Base-by-base conservation (phyloP, 2,329 filamentous ascomycete genomes). In the Myriosclerotinia duriaeana region DNA sequence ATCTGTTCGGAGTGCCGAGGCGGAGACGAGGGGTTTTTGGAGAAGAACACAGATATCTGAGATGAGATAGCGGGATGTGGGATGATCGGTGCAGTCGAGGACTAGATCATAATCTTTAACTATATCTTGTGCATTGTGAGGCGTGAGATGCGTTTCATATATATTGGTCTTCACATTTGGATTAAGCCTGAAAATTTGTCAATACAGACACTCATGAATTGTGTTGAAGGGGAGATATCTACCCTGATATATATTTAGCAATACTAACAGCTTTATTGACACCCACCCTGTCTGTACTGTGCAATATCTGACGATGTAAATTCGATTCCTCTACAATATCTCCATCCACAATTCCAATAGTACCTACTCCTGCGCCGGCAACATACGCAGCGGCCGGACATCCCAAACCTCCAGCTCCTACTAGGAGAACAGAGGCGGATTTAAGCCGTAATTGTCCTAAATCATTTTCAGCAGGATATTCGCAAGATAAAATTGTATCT, bases 81-180 rank as follows among this genome's bases (percentile, higher is more conserved):
- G 94, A 71, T 94, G 93, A 78, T 99, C 95, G 12, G 94, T 98
- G 77, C 95, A 99, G 78, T 99, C 95, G 15, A 99, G 86, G 1
- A 98, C 87, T 0, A 97, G 72, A 73, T 97, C 92, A 75, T 96
- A 98, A 5, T 80, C 73, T 0, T 81, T 78, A 66, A 96, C 85
- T 52, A 92, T 87, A 0, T 81, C 77, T 8, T 86, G 78, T 0
- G 92, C 90, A 63, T 89, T 91, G 67, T 86, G 79, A 0, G 92
- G 84, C 0, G 85, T 87, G 17, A 97, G 84, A 70, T 90, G 88
- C 17, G 82, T 81, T 12, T 78, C 76, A 74, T 96, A 84, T 0
- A 87, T 78, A 22, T 85, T 77, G 74, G 92, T 93, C 1, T 77
- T 84, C 22, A 91, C 81, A 15, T 85, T 81, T 0, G 91, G 89